Conservation (phyloP, 345 rosid species). For the Populus pruinosa region DNA sequence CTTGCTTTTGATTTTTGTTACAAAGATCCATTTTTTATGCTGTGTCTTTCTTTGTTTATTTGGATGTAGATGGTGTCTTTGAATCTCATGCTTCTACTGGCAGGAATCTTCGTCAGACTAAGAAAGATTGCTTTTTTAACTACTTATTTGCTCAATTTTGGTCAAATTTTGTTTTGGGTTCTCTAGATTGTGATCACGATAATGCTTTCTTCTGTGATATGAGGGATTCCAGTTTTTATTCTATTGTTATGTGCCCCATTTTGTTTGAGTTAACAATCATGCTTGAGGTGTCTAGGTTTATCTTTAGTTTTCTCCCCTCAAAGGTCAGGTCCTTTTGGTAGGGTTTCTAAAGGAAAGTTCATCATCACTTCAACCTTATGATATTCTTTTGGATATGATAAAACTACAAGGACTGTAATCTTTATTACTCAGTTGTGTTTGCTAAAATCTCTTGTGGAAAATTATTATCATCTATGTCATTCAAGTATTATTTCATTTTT, state of each 20-base stretch:
- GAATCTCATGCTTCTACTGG: conserved; percentile 37
- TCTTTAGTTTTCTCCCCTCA: neutral
- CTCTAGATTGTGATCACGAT: neutral
- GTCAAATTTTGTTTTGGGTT: neutral
- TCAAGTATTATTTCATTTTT: too few species aligned
- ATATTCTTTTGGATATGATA: neutral
- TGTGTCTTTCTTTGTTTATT: conserved; percentile 7
- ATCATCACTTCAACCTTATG: neutral
- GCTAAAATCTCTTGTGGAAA: too few species aligned
- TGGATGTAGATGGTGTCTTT: conserved; percentile 44
- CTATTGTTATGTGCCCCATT: too few species aligned
- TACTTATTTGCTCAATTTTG: neutral
- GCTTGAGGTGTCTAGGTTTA: too few species aligned
- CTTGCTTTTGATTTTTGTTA: neutral
- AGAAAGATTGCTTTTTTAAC: conserved; percentile 43
- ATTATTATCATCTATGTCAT: too few species aligned
- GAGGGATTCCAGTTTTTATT: neutral
- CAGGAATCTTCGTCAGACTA: conserved; percentile 63
- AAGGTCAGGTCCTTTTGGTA: neutral
- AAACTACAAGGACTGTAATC: too few species aligned
- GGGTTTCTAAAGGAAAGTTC: neutral
- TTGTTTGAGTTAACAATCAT: too few species aligned
- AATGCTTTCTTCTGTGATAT: conserved; percentile 1
- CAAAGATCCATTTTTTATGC: neutral
- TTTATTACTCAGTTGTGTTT: too few species aligned